These are phyloP conservation scores for Colletotrichum camelliae DNA, from an alignment of 2,329 filamentous ascomycete genomes.

Conservation along the genomic window DNA sequence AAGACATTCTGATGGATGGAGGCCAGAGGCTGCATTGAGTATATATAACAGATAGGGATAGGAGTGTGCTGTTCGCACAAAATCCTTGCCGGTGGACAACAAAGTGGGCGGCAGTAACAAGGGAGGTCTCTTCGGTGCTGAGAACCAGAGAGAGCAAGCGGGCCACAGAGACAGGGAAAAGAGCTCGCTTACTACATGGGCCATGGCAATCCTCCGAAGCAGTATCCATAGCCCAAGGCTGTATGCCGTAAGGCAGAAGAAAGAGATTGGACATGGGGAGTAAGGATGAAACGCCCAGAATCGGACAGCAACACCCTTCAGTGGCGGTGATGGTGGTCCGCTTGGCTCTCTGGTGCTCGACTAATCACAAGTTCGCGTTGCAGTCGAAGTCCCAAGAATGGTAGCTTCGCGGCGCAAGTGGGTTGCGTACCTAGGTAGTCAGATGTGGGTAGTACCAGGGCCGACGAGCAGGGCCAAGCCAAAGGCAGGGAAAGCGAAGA, in stretches of 20 bases:
- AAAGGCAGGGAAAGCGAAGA: not conserved
- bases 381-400: not conserved
- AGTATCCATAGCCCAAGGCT: not conserved
- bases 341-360: not conserved
- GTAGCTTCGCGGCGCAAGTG: not conserved
- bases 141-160: not conserved
- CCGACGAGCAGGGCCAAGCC: not conserved
- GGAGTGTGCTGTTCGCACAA: not conserved
- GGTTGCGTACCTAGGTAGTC: not conserved
- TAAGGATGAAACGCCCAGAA: conserved; percentile 18
- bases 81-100: not conserved
- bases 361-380: not conserved
- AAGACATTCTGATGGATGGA: not conserved
- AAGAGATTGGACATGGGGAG: not conserved
- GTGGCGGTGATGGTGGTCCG: not conserved
- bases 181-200: not conserved
- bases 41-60: not conserved
- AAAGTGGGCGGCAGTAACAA: not conserved
- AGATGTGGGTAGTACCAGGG: not conserved
- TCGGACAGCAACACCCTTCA: not conserved
- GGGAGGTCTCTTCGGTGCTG: not conserved
- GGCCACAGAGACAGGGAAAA: not conserved
- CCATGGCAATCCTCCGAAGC: not conserved
- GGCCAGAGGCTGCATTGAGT: not conserved
- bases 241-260: not conserved